These are phyloP conservation scores for Phoma herbarum DNA, from an alignment of 2,329 filamentous ascomycete genomes.

Conservation along the genomic window DNA sequence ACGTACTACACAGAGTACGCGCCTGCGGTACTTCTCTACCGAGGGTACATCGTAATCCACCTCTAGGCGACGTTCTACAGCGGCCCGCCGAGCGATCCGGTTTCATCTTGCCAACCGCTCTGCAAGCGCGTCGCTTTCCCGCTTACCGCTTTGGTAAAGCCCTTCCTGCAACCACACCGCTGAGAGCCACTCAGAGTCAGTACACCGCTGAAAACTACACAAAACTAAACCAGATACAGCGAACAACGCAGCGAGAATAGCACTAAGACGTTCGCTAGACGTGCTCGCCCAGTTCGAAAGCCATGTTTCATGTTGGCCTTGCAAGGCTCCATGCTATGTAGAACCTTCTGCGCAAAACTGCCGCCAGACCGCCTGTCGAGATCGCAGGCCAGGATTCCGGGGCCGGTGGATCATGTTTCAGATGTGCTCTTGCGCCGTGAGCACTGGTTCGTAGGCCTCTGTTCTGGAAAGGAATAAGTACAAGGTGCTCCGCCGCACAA, in stretches of 20 bases:
- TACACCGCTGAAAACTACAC: conserved; percentile 23
- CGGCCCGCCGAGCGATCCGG: conserved; percentile 32
- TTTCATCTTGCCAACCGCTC: conserved; percentile 51
- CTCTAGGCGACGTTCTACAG: conserved; percentile 19
- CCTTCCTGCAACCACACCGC: conserved; percentile 34
- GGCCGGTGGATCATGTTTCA: conserved; percentile 53
- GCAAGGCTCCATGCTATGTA: conserved; percentile 41
- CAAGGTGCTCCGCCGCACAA: conserved; percentile 48
- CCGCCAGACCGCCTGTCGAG: conserved; percentile 42
- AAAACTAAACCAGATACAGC: conserved; percentile 15
- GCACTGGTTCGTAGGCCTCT: conserved; percentile 44
- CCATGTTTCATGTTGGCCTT: conserved; percentile 49
- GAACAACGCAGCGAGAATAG: conserved; percentile 31
- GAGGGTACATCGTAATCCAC: conserved; percentile 13
- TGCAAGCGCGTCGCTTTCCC: conserved; percentile 47
- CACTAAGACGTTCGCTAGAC: conserved; percentile 38
- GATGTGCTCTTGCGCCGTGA: conserved; percentile 48
- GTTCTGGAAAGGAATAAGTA: conserved; percentile 47
- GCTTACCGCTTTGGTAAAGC: conserved; percentile 33
- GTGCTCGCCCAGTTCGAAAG: conserved; percentile 45
- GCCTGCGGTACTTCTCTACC: conserved; percentile 18
- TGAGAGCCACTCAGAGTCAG: conserved; percentile 40
- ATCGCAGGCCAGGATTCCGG: conserved; percentile 36
- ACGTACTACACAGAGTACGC: conserved; percentile 19
- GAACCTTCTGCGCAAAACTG: conserved; percentile 39